phyloP scores from a whole-genome alignment of 768 basidiomycete genomes.

The Lentinula raphanica region DNA sequence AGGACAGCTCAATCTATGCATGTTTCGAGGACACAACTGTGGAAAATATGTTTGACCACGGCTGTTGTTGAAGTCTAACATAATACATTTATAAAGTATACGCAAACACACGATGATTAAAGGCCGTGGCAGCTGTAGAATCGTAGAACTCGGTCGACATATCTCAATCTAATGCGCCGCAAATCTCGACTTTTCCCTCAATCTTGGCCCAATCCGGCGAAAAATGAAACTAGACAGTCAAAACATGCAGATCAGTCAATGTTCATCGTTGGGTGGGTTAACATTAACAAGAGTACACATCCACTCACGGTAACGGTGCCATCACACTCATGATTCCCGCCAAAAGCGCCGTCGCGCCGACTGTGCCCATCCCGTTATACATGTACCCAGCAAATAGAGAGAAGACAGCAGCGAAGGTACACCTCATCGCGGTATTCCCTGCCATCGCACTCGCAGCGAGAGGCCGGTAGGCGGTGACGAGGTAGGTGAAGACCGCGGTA shows the following conservation, averaged over 20 bases:
- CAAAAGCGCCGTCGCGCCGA: conserved; percentile 54
- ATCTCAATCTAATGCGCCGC: neutral
- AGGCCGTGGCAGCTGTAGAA: too few relatives aligned
- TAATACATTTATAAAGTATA: too few relatives aligned
- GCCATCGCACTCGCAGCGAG: conserved; percentile 68
- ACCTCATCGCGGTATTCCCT: conserved; percentile 58
- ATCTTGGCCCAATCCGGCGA: neutral
- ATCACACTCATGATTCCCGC: conserved; percentile 17
- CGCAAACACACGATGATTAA: too few relatives aligned
- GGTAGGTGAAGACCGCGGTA: conserved; percentile 65
- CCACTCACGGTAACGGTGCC: conserved; percentile 3
- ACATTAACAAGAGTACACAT: neutral
- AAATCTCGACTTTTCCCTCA: conserved; percentile 3
- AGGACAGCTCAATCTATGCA: too few relatives aligned
- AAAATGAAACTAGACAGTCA: neutral
- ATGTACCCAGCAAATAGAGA: conserved; percentile 49
- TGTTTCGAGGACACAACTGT: too few relatives aligned
- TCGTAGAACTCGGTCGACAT: neutral
- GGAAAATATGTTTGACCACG: too few relatives aligned
- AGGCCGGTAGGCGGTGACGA: conserved; percentile 63
- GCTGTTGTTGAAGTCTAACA: too few relatives aligned
- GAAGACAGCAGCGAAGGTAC: conserved; percentile 56
- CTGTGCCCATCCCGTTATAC: conserved; percentile 53
- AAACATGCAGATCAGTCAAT: neutral
- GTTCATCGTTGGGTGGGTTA: too few relatives aligned